Evolutionary conservation across 148 eudicot species (phyloP).

Genomic region (Silene uniflora): DNA sequence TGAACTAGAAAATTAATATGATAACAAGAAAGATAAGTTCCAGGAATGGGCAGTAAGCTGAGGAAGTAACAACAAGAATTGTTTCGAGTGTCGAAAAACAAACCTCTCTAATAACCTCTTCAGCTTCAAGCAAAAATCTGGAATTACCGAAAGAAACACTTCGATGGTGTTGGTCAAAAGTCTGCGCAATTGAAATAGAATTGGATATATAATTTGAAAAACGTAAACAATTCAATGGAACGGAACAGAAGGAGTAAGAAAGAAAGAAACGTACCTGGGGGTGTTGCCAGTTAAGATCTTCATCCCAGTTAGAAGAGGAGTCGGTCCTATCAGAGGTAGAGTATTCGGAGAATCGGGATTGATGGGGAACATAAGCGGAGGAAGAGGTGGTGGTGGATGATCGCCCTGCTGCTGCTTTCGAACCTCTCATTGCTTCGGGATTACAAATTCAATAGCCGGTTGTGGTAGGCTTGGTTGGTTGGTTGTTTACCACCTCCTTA

Average conservation of each 20-base stretch:
- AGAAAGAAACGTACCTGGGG: not conserved
- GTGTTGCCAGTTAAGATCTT: constrained; percentile 6
- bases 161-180: constrained; percentile 41
- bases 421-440: not conserved
- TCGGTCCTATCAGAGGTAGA: not conserved
- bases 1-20: constrained; percentile 35
- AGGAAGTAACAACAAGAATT: no score
- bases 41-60: no score
- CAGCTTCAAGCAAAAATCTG: constrained; percentile 73
- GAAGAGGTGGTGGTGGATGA: not conserved
- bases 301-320: not conserved
- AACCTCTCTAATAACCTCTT: constrained; percentile 72
- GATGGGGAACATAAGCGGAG: not conserved
- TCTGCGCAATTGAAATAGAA: not conserved
- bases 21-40: not conserved
- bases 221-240: not conserved
- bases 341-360: constrained; percentile 3
- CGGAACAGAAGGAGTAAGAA: no score
- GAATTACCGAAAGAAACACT: constrained; percentile 53
- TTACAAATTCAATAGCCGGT: no score
- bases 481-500: no score
- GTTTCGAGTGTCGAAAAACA: not conserved
- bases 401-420: not conserved
- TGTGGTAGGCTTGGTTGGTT: no score
- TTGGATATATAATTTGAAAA: no score